Conservation (phyloP, 768 basidiomycete genomes). For the Amanita rimosa region DNA sequence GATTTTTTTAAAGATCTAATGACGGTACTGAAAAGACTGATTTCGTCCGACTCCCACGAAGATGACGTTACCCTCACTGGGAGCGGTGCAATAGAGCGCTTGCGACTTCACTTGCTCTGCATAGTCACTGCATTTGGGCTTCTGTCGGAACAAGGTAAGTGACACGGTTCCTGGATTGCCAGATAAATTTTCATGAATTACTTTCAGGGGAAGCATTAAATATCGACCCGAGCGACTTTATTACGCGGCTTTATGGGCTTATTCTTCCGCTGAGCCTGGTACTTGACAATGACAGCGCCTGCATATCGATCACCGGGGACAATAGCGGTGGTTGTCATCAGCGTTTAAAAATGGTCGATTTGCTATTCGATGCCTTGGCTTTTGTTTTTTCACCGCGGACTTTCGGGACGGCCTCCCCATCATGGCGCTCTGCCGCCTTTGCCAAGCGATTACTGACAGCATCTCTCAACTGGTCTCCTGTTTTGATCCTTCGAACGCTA, state of each 20-base stretch:
- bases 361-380: slow-evolving; percentile 79
- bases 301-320: slow-evolving; percentile 9
- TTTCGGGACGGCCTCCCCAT: slow-evolving; percentile 40
- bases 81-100: slow-evolving; percentile 22
- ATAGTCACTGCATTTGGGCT: slow-evolving; percentile 97
- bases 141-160: slow-evolving; percentile 80
- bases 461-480: slow-evolving; percentile 72
- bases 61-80: slow-evolving; percentile 25
- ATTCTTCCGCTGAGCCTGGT: slow-evolving; percentile 65
- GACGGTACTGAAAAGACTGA: slow-evolving; percentile 70
- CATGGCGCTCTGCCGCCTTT: slow-evolving; percentile 82
- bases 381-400: slow-evolving; percentile 72
- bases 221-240: slow-evolving; percentile 87
- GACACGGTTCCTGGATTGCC: not conserved
- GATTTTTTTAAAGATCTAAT: slow-evolving; percentile 98
- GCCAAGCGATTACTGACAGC: slow-evolving; percentile 82
- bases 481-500: slow-evolving; percentile 51
- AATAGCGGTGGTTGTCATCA: not conserved
- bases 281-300: slow-evolving; percentile 49
- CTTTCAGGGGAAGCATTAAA: slow-evolving; percentile 87
- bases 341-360: slow-evolving; percentile 37
- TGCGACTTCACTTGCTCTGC: slow-evolving; percentile 62
- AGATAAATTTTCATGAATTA: slow-evolving; percentile 5
- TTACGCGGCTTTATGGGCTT: slow-evolving; percentile 72
- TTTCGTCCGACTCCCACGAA: slow-evolving; percentile 37